Evolutionary conservation across 179 eudicot genomes (phyloP).

Genomic region (Beta lomatogona): DNA sequence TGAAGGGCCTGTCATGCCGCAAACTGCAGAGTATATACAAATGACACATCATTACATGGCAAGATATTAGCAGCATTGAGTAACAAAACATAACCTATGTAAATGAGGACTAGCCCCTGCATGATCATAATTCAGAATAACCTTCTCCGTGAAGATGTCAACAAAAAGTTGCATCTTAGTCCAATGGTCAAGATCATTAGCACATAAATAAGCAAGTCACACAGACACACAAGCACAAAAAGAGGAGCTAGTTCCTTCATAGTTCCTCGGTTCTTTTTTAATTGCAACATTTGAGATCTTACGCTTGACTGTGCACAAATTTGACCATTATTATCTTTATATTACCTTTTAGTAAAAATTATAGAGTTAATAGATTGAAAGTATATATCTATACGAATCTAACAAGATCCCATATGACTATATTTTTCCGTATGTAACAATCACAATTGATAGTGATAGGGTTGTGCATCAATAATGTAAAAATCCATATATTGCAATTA

Average conservation of each 20-base stretch:
- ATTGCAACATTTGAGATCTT: too few species aligned
- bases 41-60: slow-evolving; percentile 1
- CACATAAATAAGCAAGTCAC: not conserved
- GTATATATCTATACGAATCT: too few species aligned
- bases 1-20: slow-evolving; percentile 97
- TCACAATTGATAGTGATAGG: too few species aligned
- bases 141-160: not conserved
- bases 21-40: slow-evolving; percentile 54
- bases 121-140: not conserved
- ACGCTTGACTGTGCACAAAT: too few species aligned
- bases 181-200: not conserved
- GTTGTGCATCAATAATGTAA: too few species aligned
- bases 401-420: too few species aligned
- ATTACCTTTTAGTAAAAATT: too few species aligned
- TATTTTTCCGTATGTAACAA: too few species aligned
- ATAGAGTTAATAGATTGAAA: too few species aligned
- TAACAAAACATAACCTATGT: not conserved
- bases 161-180: not conserved
- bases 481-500: too few species aligned
- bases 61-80: not conserved
- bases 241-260: not conserved
- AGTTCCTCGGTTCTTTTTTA: not conserved
- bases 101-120: slow-evolving; percentile 4
- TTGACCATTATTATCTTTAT: too few species aligned
- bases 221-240: not conserved